phyloP scores from a whole-genome alignment of 345 rosid species.

The Carallia pectinifolia region DNA sequence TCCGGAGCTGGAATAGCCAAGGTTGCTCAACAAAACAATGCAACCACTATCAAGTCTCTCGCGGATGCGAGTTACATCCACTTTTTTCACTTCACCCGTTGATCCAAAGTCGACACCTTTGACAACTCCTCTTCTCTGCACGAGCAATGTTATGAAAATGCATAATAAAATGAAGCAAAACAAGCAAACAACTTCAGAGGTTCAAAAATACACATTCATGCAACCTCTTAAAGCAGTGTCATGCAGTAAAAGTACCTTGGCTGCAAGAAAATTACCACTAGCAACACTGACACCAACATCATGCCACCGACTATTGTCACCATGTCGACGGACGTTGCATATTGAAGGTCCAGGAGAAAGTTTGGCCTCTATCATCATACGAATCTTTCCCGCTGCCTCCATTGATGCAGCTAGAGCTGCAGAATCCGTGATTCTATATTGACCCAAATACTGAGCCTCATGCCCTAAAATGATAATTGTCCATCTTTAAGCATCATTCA shows the following conservation, averaged over 20 bases:
- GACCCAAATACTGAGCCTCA: slow-evolving; percentile 64
- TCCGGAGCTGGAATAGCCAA: slow-evolving; percentile 93
- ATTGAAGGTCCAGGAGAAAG: slow-evolving; percentile 96
- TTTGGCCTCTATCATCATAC: slow-evolving; percentile 86
- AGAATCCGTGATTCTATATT: slow-evolving; percentile 76
- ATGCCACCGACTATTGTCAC: slow-evolving; percentile 83
- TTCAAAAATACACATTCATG: background rate
- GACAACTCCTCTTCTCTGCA: slow-evolving; percentile 92
- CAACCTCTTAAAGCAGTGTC: background rate
- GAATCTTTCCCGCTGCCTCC: slow-evolving; percentile 94
- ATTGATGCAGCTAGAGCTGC: slow-evolving; percentile 82
- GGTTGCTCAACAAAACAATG: slow-evolving; percentile 76
- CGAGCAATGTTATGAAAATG: slow-evolving; percentile 16
- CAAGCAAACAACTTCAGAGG: slow-evolving; percentile 1
- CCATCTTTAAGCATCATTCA: background rate
- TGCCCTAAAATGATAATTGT: slow-evolving; percentile 46
- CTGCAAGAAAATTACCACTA: slow-evolving; percentile 96
- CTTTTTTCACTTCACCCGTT: slow-evolving; percentile 93
- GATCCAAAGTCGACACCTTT: slow-evolving; percentile 94
- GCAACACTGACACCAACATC: slow-evolving; percentile 94
- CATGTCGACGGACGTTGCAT: slow-evolving; percentile 79
- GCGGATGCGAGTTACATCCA: slow-evolving; percentile 73
- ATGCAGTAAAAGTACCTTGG: slow-evolving; percentile 52
- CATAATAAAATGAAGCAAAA: slow-evolving; percentile 1
- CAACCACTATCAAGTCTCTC: slow-evolving; percentile 91